A percentile compares a stretch with the other conserved stretches of the same genome.
Evolutionary conservation across 495 filamentous ascomycete species (phyloP).

Genomic region (Daldinia childiae): DNA sequence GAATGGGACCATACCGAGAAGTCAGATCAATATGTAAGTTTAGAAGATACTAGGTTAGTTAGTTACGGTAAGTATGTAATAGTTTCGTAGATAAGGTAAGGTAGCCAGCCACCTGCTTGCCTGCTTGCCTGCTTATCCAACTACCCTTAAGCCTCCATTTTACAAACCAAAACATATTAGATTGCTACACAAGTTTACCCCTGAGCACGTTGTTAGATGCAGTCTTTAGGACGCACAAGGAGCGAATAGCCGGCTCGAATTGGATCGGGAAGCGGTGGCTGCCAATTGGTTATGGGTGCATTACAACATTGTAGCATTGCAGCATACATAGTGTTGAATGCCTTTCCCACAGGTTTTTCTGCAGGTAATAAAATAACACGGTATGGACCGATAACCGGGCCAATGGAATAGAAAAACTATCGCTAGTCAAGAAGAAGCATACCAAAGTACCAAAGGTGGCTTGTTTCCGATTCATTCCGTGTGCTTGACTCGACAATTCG

Average conservation of each 20-base stretch:
- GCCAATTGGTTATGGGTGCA: constrained; percentile 15
- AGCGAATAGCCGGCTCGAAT: constrained; percentile 14
- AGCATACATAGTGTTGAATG: no score
- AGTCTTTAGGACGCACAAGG: constrained; percentile 14
- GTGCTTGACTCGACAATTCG: constrained; percentile 2
- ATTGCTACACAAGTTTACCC: constrained; percentile 4
- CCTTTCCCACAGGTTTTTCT: background rate
- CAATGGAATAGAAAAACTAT: background rate
- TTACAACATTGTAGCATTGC: constrained; percentile 14
- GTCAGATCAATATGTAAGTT: constrained; percentile 13
- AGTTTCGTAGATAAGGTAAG: constrained; percentile 8
- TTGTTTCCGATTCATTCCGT: background rate
- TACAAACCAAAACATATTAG: constrained; percentile 6
- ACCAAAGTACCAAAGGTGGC: background rate
- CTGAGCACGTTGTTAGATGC: constrained; percentile 16
- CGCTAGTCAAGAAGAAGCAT: background rate
- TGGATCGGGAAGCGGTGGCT: constrained; percentile 18
- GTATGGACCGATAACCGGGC: background rate
- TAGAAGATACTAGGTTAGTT: no score
- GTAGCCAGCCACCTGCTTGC: constrained; percentile 1
- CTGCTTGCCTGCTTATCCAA: background rate
- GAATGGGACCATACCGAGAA: constrained; percentile 3
- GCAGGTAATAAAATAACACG: background rate
- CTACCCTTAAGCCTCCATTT: constrained; percentile 11
- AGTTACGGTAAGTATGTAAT: no score